phyloP scores from a whole-genome alignment of 225 moss, liverwort and hornwort species.

The Antitrichia curtipendula region DNA sequence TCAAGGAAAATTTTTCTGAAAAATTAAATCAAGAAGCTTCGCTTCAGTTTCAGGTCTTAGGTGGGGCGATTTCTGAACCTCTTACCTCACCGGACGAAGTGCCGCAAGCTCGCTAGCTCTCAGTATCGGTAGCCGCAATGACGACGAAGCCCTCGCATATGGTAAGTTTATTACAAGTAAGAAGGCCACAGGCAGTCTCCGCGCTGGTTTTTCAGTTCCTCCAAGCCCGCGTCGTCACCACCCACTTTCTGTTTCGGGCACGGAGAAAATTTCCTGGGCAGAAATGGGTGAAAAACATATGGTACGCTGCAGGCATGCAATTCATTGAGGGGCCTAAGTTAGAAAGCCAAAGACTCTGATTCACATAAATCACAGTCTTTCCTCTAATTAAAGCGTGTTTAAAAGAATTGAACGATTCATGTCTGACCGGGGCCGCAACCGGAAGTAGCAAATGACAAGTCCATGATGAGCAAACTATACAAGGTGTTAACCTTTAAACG shows the following conservation, averaged over 20 bases:
- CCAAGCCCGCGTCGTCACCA: not conserved
- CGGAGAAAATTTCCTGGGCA: not conserved
- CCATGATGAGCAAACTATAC: not conserved
- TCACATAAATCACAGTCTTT: not conserved
- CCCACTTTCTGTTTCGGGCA: not conserved
- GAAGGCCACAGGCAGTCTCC: not conserved
- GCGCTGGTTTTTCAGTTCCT: not conserved
- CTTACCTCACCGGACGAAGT: no score
- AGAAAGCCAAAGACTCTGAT: not conserved
- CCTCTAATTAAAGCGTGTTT: not conserved
- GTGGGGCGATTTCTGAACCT: no score
- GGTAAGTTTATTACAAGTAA: not conserved
- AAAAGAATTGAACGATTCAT: not conserved
- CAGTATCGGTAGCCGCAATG: not conserved
- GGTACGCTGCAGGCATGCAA: not conserved
- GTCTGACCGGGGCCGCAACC: no score
- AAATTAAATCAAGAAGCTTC: no score
- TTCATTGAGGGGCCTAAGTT: not conserved
- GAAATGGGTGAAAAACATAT: not conserved
- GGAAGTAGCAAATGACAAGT: not conserved
- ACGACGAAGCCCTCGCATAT: not conserved
- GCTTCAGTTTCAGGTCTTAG: no score
- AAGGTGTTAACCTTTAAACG: no score
- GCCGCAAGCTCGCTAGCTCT: not conserved
- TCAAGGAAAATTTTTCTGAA: no score